Base-by-base conservation (phyloP, 106 monocot genomes). In the Vanilla planifolia region DNA sequence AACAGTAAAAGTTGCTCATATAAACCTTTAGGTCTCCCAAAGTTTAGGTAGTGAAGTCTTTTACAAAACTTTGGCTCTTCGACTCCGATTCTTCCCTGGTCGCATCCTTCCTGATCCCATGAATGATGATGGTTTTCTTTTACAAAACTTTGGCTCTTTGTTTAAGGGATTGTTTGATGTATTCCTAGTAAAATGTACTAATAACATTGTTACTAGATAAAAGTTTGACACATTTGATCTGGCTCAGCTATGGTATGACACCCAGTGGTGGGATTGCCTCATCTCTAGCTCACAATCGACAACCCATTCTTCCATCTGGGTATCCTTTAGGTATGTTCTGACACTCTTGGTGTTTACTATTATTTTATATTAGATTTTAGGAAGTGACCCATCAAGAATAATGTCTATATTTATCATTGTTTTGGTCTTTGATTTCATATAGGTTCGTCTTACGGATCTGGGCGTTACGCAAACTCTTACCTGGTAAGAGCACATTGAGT, bases 251-350 rank as follows among this genome's bases (percentile, higher is more conserved):
- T 50, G 55, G 33, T 47, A 27, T 55, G 21, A 26, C 51, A 32
- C 53, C 70, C 7, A 55, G 53, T 56, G 55, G 61, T 33, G 62
- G 43, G 28, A 46, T 66, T 35, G 70, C 70, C 3, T 51, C 74
- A 23, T 66, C 79, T 8, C 23, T 70, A 25, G 40, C 66, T 16
- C 74, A 79, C 62, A 70, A 73, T 45, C 73, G 74, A 33, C 55
- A 25, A 8, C 70, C 51, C 9, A 10, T 25, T 25, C 16, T 25
- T 48, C 48, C 19, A 24, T 23, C 25, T 69, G 79, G 70, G 33
- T 66, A 74, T 56, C 3, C 65, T 55, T 22, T 41, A 47, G 70
- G 79, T 74, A 56, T 45, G 73, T 41, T 51, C 23, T 21, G 7
- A 10, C 7, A 10, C 7, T 39, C 10, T 39, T 6, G 5, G 5